Evolutionary conservation across 2,329 filamentous ascomycete genomes (phyloP).

Genomic region (Aspergillus amoenus): DNA sequence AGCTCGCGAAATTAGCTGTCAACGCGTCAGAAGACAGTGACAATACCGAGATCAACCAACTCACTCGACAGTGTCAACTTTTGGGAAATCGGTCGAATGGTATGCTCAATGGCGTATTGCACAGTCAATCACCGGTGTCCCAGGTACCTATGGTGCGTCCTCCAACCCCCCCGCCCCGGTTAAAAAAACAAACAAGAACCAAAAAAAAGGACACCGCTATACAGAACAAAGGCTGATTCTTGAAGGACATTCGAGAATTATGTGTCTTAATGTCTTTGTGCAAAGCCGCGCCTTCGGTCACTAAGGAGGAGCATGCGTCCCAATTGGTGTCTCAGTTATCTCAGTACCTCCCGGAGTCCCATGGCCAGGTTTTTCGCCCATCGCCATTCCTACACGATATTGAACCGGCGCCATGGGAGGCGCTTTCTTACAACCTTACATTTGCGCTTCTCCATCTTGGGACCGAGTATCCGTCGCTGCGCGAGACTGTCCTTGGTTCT

Average conservation of each 20-base stretch:
- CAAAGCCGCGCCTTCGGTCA: constrained; percentile 77
- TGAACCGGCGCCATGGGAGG: constrained; percentile 85
- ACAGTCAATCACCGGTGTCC: constrained; percentile 38
- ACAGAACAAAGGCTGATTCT: constrained; percentile 19
- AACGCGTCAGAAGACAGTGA: constrained; percentile 28
- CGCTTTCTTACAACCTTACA: constrained; percentile 74
- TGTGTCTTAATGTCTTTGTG: constrained; percentile 90
- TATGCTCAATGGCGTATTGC: constrained; percentile 37
- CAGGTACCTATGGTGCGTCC: constrained; percentile 39
- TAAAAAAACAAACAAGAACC: not conserved
- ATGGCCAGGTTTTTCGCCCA: constrained; percentile 71
- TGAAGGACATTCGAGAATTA: constrained; percentile 79
- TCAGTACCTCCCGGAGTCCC: constrained; percentile 82
- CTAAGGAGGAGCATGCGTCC: constrained; percentile 69
- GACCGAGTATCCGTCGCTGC: constrained; percentile 67
- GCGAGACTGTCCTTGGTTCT: constrained; percentile 63
- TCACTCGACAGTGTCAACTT: constrained; percentile 32
- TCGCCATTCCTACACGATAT: constrained; percentile 82
- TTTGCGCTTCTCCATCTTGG: constrained; percentile 80
- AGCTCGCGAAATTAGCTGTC: constrained; percentile 44
- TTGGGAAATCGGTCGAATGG: constrained; percentile 26
- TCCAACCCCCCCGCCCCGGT: not conserved
- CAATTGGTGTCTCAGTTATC: constrained; percentile 76
- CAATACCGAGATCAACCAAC: constrained; percentile 36
- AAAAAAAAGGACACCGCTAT: not conserved